phyloP scores from a whole-genome alignment of 176 grass and related monocot species.

The Puya raimondii region DNA sequence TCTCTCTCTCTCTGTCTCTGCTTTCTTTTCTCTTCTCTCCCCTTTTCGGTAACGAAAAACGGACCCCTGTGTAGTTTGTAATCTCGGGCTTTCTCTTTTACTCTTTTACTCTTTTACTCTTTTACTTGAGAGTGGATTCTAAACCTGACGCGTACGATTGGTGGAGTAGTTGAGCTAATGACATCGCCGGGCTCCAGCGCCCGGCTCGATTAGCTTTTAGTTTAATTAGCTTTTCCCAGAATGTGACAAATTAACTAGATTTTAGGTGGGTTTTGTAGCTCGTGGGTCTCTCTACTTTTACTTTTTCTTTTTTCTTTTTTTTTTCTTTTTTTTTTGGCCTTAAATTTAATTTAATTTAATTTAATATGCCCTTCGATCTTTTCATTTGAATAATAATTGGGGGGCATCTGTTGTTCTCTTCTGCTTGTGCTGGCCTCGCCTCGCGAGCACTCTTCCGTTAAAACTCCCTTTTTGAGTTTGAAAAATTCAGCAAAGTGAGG shows the following conservation, averaged over 20 bases:
- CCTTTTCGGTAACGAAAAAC: conserved; percentile 7
- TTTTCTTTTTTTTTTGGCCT: background rate
- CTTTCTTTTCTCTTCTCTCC: background rate
- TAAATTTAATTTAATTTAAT: background rate
- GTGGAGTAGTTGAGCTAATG: conserved; percentile 80
- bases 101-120: too few species aligned
- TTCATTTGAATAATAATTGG: too few species aligned
- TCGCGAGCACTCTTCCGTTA: conserved; percentile 4
- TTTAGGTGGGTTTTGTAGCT: conserved; percentile 56
- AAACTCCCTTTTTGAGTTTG: conserved; percentile 17
- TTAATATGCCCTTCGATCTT: conserved; percentile 6
- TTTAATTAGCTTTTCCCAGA: conserved; percentile 28
- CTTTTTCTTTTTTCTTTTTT: conserved; percentile 11
- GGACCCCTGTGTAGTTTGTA: too few species aligned
- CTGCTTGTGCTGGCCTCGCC: conserved; percentile 35
- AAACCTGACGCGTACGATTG: conserved; percentile 15
- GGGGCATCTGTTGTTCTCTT: conserved; percentile 36
- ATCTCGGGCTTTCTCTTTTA: conserved; percentile 9
- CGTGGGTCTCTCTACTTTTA: conserved; percentile 7
- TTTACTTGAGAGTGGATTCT: conserved; percentile 20
- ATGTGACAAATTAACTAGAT: conserved; percentile 69
- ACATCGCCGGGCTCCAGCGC: conserved; percentile 18
- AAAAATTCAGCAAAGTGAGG: conserved; percentile 8
- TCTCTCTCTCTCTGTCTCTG: conserved; percentile 20
- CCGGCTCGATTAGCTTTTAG: conserved; percentile 15